Evolutionary conservation across 768 basidiomycete species (phyloP).

Genomic region (Tylopilus rubrobrunneus): DNA sequence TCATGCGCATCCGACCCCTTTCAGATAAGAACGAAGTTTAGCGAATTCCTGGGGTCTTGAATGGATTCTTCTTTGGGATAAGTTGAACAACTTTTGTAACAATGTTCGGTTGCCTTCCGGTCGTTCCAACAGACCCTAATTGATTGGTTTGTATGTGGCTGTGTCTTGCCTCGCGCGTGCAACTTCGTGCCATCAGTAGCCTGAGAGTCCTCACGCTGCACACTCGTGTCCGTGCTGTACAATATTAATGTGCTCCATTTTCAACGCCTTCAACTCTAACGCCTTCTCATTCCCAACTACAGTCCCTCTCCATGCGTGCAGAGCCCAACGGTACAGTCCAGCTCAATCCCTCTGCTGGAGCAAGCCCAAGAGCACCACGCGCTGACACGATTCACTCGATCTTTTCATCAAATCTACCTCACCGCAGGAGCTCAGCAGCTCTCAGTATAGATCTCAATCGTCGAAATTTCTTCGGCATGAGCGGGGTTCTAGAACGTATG

Average conservation of each 20-base stretch:
- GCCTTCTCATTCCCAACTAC: conserved; percentile 5
- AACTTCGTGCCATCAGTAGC: conserved; percentile 23
- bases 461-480: conserved; percentile 75
- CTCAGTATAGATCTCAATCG: conserved; percentile 59
- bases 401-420: conserved; percentile 68
- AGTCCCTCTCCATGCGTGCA: conserved; percentile 22
- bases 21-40: no score
- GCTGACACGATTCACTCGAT: conserved; percentile 62
- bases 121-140: no score
- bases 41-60: no score
- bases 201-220: conserved; percentile 23
- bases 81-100: no score
- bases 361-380: conserved; percentile 30
- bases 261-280: conserved; percentile 10
- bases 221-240: conserved; percentile 33
- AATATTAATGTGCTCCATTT: conserved; percentile 22
- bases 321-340: conserved; percentile 23
- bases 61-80: no score
- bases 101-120: no score
- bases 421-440: conserved; percentile 54
- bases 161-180: conserved; percentile 16
- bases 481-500: conserved; percentile 71
- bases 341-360: conserved; percentile 20
- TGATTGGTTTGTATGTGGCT: background rate
- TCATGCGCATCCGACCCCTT: no score